Conservation (phyloP, 139 green algal species). For the Picochlorum sp. region DNA sequence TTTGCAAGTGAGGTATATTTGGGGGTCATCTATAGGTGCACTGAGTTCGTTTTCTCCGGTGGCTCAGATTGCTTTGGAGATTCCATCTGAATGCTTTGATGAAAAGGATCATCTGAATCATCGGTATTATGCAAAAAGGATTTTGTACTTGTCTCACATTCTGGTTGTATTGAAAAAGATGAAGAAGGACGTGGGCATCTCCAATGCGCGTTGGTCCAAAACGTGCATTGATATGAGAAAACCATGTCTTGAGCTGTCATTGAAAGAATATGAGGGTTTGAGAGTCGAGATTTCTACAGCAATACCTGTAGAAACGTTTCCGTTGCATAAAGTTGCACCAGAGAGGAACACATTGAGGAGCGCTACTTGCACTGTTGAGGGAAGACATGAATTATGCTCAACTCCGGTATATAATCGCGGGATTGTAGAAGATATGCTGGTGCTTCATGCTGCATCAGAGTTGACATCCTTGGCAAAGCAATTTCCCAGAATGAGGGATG, state of each 20-base stretch:
- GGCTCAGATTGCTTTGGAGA: conserved; percentile 51
- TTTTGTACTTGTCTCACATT: conserved; percentile 50
- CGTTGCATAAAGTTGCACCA: conserved; percentile 42
- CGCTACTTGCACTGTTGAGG: background rate
- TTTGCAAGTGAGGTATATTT: too few relatives aligned
- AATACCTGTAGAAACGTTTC: conserved; percentile 25
- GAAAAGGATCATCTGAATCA: conserved; percentile 69
- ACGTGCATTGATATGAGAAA: conserved; percentile 30
- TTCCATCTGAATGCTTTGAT: conserved; percentile 52
- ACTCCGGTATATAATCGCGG: conserved; percentile 67
- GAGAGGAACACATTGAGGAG: conserved; percentile 39
- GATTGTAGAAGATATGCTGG: conserved; percentile 50
- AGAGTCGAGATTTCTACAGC: conserved; percentile 36
- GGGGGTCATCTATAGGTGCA: conserved; percentile 3
- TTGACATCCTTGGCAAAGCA: conserved; percentile 23
- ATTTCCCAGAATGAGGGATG: conserved; percentile 34
- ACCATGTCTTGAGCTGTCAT: conserved; percentile 42
- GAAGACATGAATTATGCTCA: conserved; percentile 16
- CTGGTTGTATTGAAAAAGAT: conserved; percentile 22
- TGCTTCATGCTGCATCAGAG: conserved; percentile 16
- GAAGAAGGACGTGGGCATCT: background rate
- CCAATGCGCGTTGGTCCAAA: conserved; percentile 12
- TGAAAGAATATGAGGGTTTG: background rate
- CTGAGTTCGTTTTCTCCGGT: background rate
- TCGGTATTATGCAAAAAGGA: conserved; percentile 57